phyloP scores from a whole-genome alignment of 1,284 basidiomycete species.

The Papiliotrema fonsecae region DNA sequence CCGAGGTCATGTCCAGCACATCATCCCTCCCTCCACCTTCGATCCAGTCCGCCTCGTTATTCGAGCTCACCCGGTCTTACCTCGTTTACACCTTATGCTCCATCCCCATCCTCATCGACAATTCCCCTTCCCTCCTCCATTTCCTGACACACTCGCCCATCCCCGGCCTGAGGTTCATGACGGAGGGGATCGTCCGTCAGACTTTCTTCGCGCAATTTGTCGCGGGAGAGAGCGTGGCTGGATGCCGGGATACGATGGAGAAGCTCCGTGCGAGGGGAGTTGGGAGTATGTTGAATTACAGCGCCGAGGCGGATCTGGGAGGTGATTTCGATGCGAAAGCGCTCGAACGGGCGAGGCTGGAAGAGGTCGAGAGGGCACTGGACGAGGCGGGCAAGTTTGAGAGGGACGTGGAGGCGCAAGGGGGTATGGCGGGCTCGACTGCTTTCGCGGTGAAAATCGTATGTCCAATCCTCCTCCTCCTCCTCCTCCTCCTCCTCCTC shows the following conservation, averaged over 20 bases:
- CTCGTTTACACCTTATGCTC: slow-evolving; percentile 76
- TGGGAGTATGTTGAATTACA: slow-evolving; percentile 77
- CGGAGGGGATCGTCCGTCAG: slow-evolving; percentile 65
- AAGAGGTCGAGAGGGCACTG: slow-evolving; percentile 68
- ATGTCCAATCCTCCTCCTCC: slow-evolving; percentile 30
- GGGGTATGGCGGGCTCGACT: slow-evolving; percentile 53
- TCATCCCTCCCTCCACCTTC: background rate
- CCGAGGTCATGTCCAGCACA: background rate
- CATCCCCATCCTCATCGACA: slow-evolving; percentile 69
- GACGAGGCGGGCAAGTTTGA: slow-evolving; percentile 76
- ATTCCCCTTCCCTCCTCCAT: slow-evolving; percentile 66
- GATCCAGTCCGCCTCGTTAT: background rate
- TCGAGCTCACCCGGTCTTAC: slow-evolving; percentile 60
- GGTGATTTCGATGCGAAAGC: slow-evolving; percentile 26
- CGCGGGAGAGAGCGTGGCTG: slow-evolving; percentile 73
- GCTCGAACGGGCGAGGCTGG: slow-evolving; percentile 50
- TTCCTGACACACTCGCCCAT: slow-evolving; percentile 54
- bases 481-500: too few species aligned
- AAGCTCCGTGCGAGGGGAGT: slow-evolving; percentile 62
- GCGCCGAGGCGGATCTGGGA: slow-evolving; percentile 71
- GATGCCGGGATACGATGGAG: slow-evolving; percentile 62
- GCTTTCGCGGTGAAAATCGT: slow-evolving; percentile 80
- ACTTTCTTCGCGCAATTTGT: slow-evolving; percentile 87
- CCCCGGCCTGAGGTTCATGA: slow-evolving; percentile 62
- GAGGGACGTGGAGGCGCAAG: slow-evolving; percentile 45